These are phyloP conservation scores for Alternaria sp. DNA, from an alignment of 2,329 filamentous ascomycete species.

Conservation along the genomic window DNA sequence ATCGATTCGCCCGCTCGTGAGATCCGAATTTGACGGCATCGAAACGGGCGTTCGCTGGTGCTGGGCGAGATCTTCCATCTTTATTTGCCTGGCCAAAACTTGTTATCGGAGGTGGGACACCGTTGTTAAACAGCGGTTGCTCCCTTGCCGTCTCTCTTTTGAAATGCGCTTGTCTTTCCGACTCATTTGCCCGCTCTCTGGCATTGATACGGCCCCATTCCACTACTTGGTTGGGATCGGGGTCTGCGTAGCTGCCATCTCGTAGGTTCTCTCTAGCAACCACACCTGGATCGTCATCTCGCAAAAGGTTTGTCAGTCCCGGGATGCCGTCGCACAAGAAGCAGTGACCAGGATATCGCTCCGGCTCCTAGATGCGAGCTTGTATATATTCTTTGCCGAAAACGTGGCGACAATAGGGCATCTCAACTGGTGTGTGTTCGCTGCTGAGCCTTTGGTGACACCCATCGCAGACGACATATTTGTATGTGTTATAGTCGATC, in stretches of 20 bases:
- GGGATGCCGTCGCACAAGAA: not conserved
- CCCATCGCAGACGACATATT: accelerated
- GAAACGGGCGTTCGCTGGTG: not conserved
- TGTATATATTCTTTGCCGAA: not conserved
- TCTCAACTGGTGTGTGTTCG: not conserved
- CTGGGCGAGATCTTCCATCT: not conserved
- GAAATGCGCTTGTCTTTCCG: not conserved
- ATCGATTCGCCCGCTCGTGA: not conserved
- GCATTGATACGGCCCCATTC: not conserved
- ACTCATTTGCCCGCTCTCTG: not conserved
- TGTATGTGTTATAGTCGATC: not conserved
- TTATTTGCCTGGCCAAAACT: not conserved
- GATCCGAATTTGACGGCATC: not conserved
- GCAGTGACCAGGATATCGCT: not conserved
- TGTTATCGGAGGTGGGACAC: not conserved
- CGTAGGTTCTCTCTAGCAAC: not conserved
- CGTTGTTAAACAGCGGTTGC: not conserved
- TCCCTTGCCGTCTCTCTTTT: not conserved
- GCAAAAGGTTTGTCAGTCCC: not conserved
- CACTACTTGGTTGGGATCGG: not conserved
- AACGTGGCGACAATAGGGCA: not conserved
- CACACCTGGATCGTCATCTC: not conserved
- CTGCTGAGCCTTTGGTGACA: not conserved
- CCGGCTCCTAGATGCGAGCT: not conserved
- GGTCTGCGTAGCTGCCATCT: not conserved